phyloP scores from a whole-genome alignment of 345 rosid species.

The Rhodomyrtus tomentosa region DNA sequence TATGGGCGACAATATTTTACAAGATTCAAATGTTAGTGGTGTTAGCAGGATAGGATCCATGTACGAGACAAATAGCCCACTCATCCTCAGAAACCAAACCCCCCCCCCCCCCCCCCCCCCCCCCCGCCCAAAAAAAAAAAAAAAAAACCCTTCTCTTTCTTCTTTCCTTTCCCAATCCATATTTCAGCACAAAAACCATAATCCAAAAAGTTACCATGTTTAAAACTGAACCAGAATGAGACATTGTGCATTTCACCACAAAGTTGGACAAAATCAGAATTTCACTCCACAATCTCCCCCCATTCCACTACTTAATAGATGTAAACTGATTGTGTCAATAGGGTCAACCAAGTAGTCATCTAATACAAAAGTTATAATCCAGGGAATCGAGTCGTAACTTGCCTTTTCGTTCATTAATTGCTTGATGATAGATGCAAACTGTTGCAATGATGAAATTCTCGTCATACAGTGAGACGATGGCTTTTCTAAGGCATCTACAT shows the following conservation, averaged over 20 bases:
- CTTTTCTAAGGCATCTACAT: conserved; percentile 59
- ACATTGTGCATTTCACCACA: neutral
- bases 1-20: neutral
- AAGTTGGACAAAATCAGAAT: neutral
- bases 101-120: neutral
- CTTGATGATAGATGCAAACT: conserved; percentile 55
- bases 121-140: no score
- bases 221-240: neutral
- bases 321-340: neutral
- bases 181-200: neutral
- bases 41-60: neutral
- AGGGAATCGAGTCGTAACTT: neutral
- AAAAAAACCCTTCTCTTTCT: neutral
- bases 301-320: neutral
- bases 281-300: neutral
- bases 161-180: neutral
- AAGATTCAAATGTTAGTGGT: neutral
- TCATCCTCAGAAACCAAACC: neutral
- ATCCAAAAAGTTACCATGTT: neutral
- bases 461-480: conserved; percentile 61
- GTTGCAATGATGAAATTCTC: conserved; percentile 71
- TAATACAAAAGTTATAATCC: neutral
- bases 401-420: conserved; percentile 69
- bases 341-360: neutral
- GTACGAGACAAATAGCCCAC: neutral